A percentile compares a stretch with the other conserved stretches of the same genome.
phyloP scores from a whole-genome alignment of 2,329 filamentous ascomycete genomes.

The Fusarium metavorans region DNA sequence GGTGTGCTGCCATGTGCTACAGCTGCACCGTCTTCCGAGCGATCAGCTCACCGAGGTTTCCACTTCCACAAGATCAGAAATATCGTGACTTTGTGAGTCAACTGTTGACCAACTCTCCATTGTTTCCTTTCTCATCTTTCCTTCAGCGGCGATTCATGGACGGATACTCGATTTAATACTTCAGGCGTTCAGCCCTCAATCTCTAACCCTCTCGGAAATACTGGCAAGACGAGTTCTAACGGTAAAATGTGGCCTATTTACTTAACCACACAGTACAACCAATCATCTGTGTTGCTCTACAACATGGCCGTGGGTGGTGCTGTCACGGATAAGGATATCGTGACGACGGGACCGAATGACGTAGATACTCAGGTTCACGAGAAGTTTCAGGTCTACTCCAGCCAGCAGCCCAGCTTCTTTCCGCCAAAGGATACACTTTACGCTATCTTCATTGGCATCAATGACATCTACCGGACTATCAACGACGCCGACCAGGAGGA shows the following conservation, averaged over 20 bases:
- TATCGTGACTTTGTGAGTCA: not conserved
- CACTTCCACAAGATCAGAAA: not conserved
- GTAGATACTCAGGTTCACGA: not conserved
- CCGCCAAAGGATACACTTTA: not conserved
- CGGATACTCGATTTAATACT: not conserved
- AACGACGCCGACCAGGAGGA: not conserved
- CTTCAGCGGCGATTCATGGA: not conserved
- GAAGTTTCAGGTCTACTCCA: not conserved
- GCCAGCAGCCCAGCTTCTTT: not conserved
- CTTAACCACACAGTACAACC: not conserved
- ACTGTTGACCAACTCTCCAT: not conserved
- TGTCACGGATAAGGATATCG: not conserved
- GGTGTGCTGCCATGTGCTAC: not conserved
- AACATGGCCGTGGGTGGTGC: not conserved
- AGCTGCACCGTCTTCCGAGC: not conserved
- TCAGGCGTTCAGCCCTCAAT: not conserved
- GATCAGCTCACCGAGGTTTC: not conserved
- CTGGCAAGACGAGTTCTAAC: not conserved
- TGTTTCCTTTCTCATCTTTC: not conserved
- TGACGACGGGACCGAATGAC: not conserved
- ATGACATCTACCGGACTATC: not conserved
- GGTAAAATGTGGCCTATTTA: not conserved
- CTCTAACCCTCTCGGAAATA: not conserved
- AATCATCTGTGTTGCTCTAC: not conserved
- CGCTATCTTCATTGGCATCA: not conserved